Percentiles rank a stretch among this genome's conserved stretches.
These are phyloP conservation scores for Apiospora saccharicola DNA, from an alignment of 2,329 filamentous ascomycete species.

Conservation along the genomic window DNA sequence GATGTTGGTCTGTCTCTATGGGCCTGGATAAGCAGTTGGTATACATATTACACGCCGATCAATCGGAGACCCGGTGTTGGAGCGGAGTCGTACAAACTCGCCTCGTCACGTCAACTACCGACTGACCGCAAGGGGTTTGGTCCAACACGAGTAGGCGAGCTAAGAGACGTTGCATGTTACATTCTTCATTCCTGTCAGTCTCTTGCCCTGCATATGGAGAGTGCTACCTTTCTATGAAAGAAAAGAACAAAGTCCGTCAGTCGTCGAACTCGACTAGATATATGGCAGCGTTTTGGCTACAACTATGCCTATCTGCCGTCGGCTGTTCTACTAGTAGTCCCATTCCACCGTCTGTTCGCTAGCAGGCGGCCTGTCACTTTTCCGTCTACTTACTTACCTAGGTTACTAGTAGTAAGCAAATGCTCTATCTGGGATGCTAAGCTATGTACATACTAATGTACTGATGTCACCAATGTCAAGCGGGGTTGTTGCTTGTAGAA, in stretches of 20 bases:
- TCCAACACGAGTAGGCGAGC: too few species aligned
- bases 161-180: not conserved
- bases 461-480: not conserved
- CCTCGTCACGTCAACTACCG: not conserved
- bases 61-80: not conserved
- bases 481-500: constrained; percentile 6
- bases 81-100: constrained; percentile 2
- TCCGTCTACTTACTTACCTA: too few species aligned
- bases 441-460: too few species aligned
- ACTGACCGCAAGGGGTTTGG: constrained; percentile 6
- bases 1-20: not conserved
- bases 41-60: not conserved
- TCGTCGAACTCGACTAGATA: too few species aligned
- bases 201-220: not conserved
- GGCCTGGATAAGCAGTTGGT: not conserved
- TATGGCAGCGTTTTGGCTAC: not conserved
- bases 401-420: too few species aligned
- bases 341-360: too few species aligned
- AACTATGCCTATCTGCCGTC: not conserved
- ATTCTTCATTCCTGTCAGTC: not conserved
- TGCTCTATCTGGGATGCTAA: too few species aligned
- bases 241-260: too few species aligned
- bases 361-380: too few species aligned
- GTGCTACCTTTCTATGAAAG: too few species aligned
- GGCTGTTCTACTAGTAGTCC: not conserved